Evolutionary conservation across 1,284 basidiomycete genomes (phyloP), one percentile per base, ranked within the genome.

Genomic region (Boletus mariae): DNA sequence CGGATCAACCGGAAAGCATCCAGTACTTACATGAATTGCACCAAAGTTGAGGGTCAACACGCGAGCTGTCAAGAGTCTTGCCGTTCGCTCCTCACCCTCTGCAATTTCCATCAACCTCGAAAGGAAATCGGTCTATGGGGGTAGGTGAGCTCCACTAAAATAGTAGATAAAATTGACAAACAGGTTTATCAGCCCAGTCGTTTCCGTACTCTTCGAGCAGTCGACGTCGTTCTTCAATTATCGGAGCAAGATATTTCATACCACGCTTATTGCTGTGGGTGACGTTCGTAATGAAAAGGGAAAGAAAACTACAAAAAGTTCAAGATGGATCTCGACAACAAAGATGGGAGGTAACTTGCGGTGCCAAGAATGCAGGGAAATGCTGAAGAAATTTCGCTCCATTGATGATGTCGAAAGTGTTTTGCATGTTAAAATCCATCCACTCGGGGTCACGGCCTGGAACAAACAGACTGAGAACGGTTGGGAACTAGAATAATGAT

Each of bases 41-140:
- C 68, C 69, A 46, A 80, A 74, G 51, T 73, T 75, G 40, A 74
- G 29, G 1, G 56, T 11, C 9, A 77, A 58, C 5, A 78, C 37
- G 12, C 69, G 65, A 5, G 58, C 55, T 1, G 70, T 68, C 20
- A 80, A 53, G 12, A 61, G 62, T 28, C 62, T 54, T 0, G 67
- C 52, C 0, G 63, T 41, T 9, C 57, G 66, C 44, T 75, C 67
- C 8, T 66, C 60, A 5, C 65, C 69, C 7, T 66, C 59, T 1
- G 71, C 67, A 4, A 60, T 65, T n/a, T 79, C 73, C 54, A 80
- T 67, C 17, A 79, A 51, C 77, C 76, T 80, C 40, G 67, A 69
- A 11, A 82, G 57, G 35, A 75, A 51, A 53, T 77, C 74, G 50
- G 73, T 71, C 72, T 78, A 54, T 20, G 5, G 4, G 20, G 26